Conservation (phyloP, 352 stramenopile genomes). For the Phytophthora rubi region DNA sequence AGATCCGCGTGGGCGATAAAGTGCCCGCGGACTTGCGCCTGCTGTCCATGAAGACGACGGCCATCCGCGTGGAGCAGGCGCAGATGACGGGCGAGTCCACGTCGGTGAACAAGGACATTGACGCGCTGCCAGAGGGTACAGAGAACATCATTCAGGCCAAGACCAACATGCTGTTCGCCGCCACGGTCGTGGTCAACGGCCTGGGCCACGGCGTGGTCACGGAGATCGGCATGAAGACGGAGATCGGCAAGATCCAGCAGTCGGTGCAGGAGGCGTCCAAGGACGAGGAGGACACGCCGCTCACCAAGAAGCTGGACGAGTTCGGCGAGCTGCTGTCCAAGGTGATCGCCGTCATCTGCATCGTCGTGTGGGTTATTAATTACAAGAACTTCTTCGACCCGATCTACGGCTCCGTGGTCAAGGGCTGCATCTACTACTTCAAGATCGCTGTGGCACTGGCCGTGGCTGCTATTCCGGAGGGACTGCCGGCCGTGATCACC, state of each 20-base stretch:
- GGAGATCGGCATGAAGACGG: constrained; percentile 97
- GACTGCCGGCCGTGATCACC: constrained; percentile 98
- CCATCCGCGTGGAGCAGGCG: constrained; percentile 95
- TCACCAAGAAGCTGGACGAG: constrained; percentile 98
- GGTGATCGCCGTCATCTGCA: constrained; percentile 98
- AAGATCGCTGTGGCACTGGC: constrained; percentile 99
- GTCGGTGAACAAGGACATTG: constrained; percentile 93
- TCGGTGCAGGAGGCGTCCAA: constrained; percentile 93
- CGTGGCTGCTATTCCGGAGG: constrained; percentile 99
- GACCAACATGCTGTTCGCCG: constrained; percentile 97
- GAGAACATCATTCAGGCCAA: constrained; percentile 92
- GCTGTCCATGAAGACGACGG: constrained; percentile 94
- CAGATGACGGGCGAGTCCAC: constrained; percentile 97
- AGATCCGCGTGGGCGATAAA: constrained; percentile 97
- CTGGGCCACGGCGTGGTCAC: constrained; percentile 94
- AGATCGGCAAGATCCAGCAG: constrained; percentile 98
- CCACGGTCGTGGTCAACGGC: constrained; percentile 97
- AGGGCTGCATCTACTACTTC: constrained; percentile 99
- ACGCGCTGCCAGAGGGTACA: constrained; percentile 65
- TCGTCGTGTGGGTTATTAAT: constrained; percentile 97
- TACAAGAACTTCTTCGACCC: constrained; percentile 97
- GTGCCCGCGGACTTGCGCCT: constrained; percentile 97
- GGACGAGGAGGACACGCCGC: constrained; percentile 95
- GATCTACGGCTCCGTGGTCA: constrained; percentile 88
- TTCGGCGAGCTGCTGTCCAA: constrained; percentile 97